Base-by-base conservation (phyloP, 805 yeast genomes). In the Kodamaea jinghongensis region DNA sequence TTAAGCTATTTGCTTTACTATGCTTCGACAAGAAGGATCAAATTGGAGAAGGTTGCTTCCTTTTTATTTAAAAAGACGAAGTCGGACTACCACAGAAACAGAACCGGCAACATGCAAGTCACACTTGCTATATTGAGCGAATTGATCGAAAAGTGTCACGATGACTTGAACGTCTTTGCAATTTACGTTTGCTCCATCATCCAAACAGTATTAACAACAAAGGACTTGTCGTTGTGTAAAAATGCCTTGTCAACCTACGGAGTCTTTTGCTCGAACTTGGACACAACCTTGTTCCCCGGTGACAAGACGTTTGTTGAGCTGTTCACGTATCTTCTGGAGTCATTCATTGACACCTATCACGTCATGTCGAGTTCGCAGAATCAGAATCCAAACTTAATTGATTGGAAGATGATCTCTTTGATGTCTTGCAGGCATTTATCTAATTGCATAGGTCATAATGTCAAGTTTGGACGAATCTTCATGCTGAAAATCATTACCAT, bases 1-100 rank as follows among this genome's bases (percentile, higher is more conserved):
- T 73, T 95, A 34, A 83, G 95, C 43, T 88, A 89, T 56, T 71
- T 91, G 49, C 65, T 91, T 23, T 91, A 85, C 68, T 91, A 91
- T 60, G 96, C 96, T 14, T 81, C 95, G 29, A 83, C 96, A 3
- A 73, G 97, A 51, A 73, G 96, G 40, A 83, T 88, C 23, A 91
- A 93, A 59, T 70, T 93, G 46, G 93, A 86, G 50, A 91, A 91
- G 54, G 96, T 91, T 14, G 84, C 88, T 16, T 65, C 67, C 4
- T 86, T 81, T 56, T 60, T 91, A 38, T 73, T 75, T 37, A 76
- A 73, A 50, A 82, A 79, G 57, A 78, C 91, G 20, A 54, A 55
- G 10, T 50, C 70, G 4, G 96, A 89, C 58, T 70, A 78, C 16
- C 64, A 73, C 38, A 77, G 79, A 33, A 78, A 73, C 42, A 63